A percentile compares a stretch with the other conserved stretches of the same genome.
Conservation (phyloP, 1,139 yeast species). For the Suhomyces wounanorum region DNA sequence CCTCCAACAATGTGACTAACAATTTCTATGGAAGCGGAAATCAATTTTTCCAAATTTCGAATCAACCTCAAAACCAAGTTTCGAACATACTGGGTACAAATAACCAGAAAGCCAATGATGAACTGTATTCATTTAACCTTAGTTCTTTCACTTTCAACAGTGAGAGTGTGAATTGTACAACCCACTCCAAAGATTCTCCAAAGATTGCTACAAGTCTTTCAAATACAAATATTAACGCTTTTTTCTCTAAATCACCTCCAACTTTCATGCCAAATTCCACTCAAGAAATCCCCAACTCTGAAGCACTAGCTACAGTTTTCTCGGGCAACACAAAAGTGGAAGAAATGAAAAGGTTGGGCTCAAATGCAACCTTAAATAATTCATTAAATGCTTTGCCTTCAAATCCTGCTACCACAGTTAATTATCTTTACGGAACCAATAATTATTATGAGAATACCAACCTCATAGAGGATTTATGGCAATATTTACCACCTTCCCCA, state of each 20-base stretch:
- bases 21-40: conserved; percentile 23
- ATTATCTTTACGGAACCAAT: conserved; percentile 47
- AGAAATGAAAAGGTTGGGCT: neutral
- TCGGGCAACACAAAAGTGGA: neutral
- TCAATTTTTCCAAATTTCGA: conserved; percentile 20
- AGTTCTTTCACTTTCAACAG: conserved; percentile 37
- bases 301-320: neutral
- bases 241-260: conserved; percentile 20
- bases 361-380: conserved; percentile 24
- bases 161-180: conserved; percentile 11
- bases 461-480: conserved; percentile 37
- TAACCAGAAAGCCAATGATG: conserved; percentile 22
- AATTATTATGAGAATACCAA: conserved; percentile 42
- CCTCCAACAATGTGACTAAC: conserved; percentile 38
- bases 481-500: conserved; percentile 37
- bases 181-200: conserved; percentile 6
- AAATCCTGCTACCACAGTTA: conserved; percentile 42
- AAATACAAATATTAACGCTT: conserved; percentile 24
- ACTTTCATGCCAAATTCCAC: conserved; percentile 12
- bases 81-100: neutral
- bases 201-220: conserved; percentile 6
- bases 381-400: conserved; percentile 34
- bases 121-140: conserved; percentile 38
- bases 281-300: neutral
- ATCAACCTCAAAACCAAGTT: conserved; percentile 15